phyloP scores from a whole-genome alignment of 2,329 filamentous ascomycete genomes.

The Talaromyces piceae region DNA sequence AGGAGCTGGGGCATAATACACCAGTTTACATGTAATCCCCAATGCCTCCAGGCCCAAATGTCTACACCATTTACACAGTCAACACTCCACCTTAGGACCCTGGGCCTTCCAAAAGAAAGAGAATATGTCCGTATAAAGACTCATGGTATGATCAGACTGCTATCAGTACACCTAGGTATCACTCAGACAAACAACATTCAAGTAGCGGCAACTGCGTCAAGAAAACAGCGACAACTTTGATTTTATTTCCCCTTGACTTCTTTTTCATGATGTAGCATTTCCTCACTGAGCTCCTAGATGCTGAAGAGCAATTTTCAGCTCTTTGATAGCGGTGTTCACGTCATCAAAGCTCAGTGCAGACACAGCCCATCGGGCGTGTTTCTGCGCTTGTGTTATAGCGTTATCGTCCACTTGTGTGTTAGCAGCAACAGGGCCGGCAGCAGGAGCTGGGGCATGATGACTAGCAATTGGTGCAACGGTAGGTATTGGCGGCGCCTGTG shows the following conservation, averaged over 20 bases:
- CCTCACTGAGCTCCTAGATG: constrained; percentile 56
- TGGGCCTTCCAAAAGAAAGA: too few relatives aligned
- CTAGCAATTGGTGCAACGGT: constrained; percentile 18
- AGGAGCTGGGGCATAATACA: too few relatives aligned
- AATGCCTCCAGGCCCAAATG: too few relatives aligned
- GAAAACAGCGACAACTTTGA: not conserved
- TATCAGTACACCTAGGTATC: not conserved
- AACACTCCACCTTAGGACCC: too few relatives aligned
- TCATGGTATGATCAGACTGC: too few relatives aligned
- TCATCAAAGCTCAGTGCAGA: constrained; percentile 97
- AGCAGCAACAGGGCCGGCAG: constrained; percentile 16
- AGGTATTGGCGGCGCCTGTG: constrained; percentile 18
- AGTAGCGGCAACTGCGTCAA: not conserved
- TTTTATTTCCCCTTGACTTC: not conserved
- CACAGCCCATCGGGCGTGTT: constrained; percentile 95
- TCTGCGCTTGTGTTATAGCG: constrained; percentile 72
- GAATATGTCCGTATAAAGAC: too few relatives aligned
- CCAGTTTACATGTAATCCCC: too few relatives aligned
- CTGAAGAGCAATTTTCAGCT: constrained; percentile 68
- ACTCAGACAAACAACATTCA: not conserved
- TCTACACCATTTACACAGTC: too few relatives aligned
- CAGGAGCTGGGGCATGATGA: constrained; percentile 12
- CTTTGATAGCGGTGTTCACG: constrained; percentile 78
- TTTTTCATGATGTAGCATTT: not conserved
- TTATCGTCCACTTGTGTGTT: constrained; percentile 53